A percentile compares a stretch with the other conserved stretches of the same genome.
Conservation (phyloP, 495 filamentous ascomycete species). For the Hyphodiscus hymeniophilus region DNA sequence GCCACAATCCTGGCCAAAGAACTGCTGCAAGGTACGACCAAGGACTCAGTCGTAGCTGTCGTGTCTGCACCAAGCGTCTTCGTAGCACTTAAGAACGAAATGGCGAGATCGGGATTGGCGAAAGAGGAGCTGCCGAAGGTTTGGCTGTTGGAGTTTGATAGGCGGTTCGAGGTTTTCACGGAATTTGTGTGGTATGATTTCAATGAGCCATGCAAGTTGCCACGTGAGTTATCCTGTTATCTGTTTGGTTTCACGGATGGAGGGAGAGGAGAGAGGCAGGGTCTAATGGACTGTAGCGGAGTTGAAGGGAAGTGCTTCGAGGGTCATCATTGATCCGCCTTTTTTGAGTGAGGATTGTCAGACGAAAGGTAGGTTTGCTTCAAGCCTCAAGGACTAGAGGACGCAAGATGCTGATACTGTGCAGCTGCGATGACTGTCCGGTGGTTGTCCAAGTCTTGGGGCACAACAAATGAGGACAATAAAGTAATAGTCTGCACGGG, state of each 20-base stretch:
- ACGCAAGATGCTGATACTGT: not conserved
- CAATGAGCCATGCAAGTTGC: slow-evolving; percentile 52
- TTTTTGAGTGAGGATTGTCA: slow-evolving; percentile 76
- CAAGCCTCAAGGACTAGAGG: too few relatives aligned
- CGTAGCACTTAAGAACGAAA: slow-evolving; percentile 59
- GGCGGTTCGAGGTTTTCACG: slow-evolving; percentile 58
- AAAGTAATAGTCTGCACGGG: slow-evolving; percentile 62
- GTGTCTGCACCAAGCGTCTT: slow-evolving; percentile 73
- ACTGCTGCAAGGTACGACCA: slow-evolving; percentile 47
- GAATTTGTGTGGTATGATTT: slow-evolving; percentile 73
- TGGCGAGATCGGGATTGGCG: slow-evolving; percentile 37
- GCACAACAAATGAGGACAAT: not conserved
- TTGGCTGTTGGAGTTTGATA: slow-evolving; percentile 61
- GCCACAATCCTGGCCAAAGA: slow-evolving; percentile 52
- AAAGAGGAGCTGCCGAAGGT: slow-evolving; percentile 39
- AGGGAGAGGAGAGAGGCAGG: not conserved
- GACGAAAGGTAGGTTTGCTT: slow-evolving; percentile 60
- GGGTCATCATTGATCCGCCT: slow-evolving; percentile 67
- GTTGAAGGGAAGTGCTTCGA: slow-evolving; percentile 55
- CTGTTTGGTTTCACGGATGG: not conserved
- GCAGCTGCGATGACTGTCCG: slow-evolving; percentile 63
- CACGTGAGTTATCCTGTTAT: slow-evolving; percentile 31
- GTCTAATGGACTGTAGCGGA: slow-evolving; percentile 24
- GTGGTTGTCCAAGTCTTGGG: slow-evolving; percentile 50
- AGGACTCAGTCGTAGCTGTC: slow-evolving; percentile 50